Evolutionary conservation across 495 filamentous ascomycete species (phyloP).

Genomic region (Evernia prunastri): DNA sequence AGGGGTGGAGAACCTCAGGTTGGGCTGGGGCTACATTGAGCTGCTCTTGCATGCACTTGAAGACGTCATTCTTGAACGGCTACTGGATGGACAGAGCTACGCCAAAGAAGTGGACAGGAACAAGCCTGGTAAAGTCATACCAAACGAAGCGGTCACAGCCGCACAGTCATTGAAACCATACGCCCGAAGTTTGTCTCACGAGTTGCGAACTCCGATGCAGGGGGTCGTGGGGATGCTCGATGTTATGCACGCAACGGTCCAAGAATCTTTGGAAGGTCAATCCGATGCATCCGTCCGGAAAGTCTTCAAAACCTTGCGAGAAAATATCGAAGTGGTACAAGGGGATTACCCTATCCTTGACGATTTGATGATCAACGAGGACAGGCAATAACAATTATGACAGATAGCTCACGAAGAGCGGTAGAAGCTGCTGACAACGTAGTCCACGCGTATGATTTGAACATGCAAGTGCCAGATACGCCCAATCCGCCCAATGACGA

Average conservation of each 20-base stretch:
- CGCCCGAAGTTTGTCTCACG: conserved; percentile 71
- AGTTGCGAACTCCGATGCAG: conserved; percentile 78
- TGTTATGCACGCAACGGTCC: conserved; percentile 74
- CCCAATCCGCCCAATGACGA: conserved; percentile 37
- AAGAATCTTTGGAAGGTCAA: conserved; percentile 58
- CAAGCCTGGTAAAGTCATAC: conserved; percentile 38
- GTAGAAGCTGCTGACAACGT: conserved; percentile 81
- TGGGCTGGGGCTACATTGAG: conserved; percentile 67
- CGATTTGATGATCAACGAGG: not conserved
- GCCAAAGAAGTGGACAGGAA: conserved; percentile 29
- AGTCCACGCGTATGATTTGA: conserved; percentile 79
- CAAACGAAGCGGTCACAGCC: conserved; percentile 45
- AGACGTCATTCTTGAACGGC: conserved; percentile 57
- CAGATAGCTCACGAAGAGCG: conserved; percentile 69
- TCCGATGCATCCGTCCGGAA: conserved; percentile 43
- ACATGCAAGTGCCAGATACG: conserved; percentile 72
- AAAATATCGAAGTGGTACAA: conserved; percentile 73
- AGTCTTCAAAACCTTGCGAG: conserved; percentile 59
- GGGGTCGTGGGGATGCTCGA: conserved; percentile 81
- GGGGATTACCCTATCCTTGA: conserved; percentile 29
- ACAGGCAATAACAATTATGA: conserved; percentile 9
- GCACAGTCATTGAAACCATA: conserved; percentile 70
- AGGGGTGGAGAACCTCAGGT: conserved; percentile 47
- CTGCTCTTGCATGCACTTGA: conserved; percentile 71
- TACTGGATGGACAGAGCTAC: conserved; percentile 46